These are phyloP conservation scores for Nectriaceae sp. DNA, from an alignment of 2,329 filamentous ascomycete species.

Conservation along the genomic window DNA sequence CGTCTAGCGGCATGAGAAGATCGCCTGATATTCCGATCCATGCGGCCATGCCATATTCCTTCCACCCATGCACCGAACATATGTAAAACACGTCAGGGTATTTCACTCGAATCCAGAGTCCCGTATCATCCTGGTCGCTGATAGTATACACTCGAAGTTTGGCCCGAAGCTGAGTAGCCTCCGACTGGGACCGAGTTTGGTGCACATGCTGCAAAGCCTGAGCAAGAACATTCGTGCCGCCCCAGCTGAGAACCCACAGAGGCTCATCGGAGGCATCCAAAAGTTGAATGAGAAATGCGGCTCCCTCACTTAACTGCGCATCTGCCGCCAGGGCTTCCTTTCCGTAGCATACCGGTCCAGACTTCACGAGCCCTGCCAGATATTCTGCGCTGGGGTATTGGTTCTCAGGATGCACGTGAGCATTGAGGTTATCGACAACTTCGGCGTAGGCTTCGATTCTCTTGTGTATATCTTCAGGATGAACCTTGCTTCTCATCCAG, in stretches of 20 bases:
- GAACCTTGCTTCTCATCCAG: slow-evolving; percentile 42
- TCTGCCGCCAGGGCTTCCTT: slow-evolving; percentile 11
- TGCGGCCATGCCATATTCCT: slow-evolving; percentile 52
- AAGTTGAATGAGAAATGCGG: slow-evolving; percentile 40
- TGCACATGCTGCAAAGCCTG: slow-evolving; percentile 45
- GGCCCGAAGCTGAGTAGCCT: slow-evolving; percentile 36
- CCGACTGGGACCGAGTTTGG: slow-evolving; percentile 20
- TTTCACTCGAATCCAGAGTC: slow-evolving; percentile 53
- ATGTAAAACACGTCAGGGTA: slow-evolving; percentile 59
- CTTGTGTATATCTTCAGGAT: slow-evolving; percentile 37
- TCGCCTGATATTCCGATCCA: slow-evolving; percentile 57
- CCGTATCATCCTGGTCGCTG: slow-evolving; percentile 60
- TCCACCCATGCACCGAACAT: slow-evolving; percentile 54
- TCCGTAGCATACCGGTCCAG: slow-evolving; percentile 31
- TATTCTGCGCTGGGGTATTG: slow-evolving; percentile 41
- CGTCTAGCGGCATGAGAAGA: slow-evolving; percentile 15
- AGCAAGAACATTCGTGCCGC: slow-evolving; percentile 53
- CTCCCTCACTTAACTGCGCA: slow-evolving; percentile 35
- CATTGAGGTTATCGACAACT: slow-evolving; percentile 48
- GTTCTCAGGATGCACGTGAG: slow-evolving; percentile 44
- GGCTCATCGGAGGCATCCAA: slow-evolving; percentile 32
- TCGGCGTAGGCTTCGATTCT: slow-evolving; percentile 41
- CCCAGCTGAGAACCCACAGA: slow-evolving; percentile 54
- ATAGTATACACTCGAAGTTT: slow-evolving; percentile 56
- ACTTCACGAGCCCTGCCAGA: slow-evolving; percentile 34